These are phyloP conservation scores for Scutellaria baicalensis DNA, from an alignment of 257 asterid genomes.

Conservation along the genomic window DNA sequence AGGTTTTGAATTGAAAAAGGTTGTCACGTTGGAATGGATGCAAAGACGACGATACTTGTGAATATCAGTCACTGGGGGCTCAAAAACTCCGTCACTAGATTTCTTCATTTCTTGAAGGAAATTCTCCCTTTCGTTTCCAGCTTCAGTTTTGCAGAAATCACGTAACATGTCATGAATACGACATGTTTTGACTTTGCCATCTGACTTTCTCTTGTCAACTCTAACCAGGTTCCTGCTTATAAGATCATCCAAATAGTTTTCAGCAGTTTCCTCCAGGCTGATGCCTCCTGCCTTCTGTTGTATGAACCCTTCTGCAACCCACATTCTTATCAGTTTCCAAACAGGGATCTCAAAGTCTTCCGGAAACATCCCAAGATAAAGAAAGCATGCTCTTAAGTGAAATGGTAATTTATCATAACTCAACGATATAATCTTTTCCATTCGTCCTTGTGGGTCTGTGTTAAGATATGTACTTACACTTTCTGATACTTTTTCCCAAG, in stretches of 20 bases:
- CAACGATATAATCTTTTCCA: conserved; percentile 28
- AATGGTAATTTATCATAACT: conserved; percentile 45
- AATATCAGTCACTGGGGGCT: neutral
- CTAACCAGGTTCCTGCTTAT: conserved; percentile 27
- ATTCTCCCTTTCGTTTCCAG: conserved; percentile 1
- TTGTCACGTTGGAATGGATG: conserved; percentile 21
- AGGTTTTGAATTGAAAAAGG: conserved; percentile 10
- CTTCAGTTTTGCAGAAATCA: conserved; percentile 30
- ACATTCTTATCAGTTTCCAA: conserved; percentile 23
- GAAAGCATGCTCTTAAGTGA: conserved; percentile 41
- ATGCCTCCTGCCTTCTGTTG: neutral
- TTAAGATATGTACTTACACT: conserved; percentile 13
- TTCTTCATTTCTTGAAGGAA: conserved; percentile 13
- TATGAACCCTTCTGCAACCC: conserved; percentile 42
- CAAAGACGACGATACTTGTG: conserved; percentile 22
- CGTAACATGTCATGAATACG: conserved; percentile 35
- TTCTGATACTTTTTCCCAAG: conserved; percentile 33
- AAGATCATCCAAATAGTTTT: conserved; percentile 23
- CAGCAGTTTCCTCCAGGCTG: conserved; percentile 26
- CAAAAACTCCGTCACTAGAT: neutral
- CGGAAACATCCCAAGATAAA: conserved; percentile 25
- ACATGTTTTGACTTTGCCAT: conserved; percentile 37
- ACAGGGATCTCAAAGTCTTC: conserved; percentile 23
- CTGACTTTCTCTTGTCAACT: conserved; percentile 15
- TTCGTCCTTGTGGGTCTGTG: conserved; percentile 19